Percentiles rank a stretch among this genome's conserved stretches.
These are phyloP conservation scores for Phallus indusiatus DNA, from an alignment of 768 basidiomycete species.

Conservation along the genomic window DNA sequence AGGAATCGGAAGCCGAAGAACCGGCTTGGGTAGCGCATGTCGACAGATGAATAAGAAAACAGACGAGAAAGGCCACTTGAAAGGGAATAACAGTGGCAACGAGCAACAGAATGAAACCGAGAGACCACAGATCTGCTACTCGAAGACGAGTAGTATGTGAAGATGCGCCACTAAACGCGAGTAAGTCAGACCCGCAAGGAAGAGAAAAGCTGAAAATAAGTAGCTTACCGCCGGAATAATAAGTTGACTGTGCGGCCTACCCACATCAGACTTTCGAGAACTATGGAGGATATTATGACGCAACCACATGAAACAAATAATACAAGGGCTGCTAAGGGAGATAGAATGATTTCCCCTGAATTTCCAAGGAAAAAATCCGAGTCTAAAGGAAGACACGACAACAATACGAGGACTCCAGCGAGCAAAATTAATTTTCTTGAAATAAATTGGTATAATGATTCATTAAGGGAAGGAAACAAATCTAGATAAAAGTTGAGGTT, in stretches of 20 bases:
- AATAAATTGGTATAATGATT: slow-evolving; percentile 42
- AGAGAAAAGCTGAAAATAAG: not conserved
- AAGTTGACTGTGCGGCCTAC: slow-evolving; percentile 26
- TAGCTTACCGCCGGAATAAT: slow-evolving; percentile 15
- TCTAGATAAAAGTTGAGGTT: slow-evolving; percentile 19
- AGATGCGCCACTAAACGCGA: slow-evolving; percentile 15
- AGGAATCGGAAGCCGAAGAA: not conserved
- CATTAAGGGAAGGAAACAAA: slow-evolving; percentile 36
- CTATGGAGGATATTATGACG: slow-evolving; percentile 51
- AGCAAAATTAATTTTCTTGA: slow-evolving; percentile 24
- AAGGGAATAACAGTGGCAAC: slow-evolving; percentile 77
- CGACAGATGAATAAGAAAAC: slow-evolving; percentile 69
- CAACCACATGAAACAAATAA: slow-evolving; percentile 55
- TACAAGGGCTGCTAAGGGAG: slow-evolving; percentile 45
- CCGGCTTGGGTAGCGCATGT: slow-evolving; percentile 38
- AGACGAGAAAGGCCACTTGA: slow-evolving; percentile 84
- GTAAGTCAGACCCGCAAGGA: not conserved
- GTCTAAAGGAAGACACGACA: slow-evolving; percentile 50
- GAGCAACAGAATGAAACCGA: slow-evolving; percentile 43
- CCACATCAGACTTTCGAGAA: slow-evolving; percentile 40
- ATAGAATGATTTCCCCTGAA: slow-evolving; percentile 37
- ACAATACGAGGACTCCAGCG: slow-evolving; percentile 31
- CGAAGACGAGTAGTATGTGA: not conserved
- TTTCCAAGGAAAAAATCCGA: slow-evolving; percentile 52
- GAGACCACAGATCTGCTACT: slow-evolving; percentile 33